Evolutionary conservation across 2,329 filamentous ascomycete species (phyloP).

Genomic region (Ceratocystis colombiana): DNA sequence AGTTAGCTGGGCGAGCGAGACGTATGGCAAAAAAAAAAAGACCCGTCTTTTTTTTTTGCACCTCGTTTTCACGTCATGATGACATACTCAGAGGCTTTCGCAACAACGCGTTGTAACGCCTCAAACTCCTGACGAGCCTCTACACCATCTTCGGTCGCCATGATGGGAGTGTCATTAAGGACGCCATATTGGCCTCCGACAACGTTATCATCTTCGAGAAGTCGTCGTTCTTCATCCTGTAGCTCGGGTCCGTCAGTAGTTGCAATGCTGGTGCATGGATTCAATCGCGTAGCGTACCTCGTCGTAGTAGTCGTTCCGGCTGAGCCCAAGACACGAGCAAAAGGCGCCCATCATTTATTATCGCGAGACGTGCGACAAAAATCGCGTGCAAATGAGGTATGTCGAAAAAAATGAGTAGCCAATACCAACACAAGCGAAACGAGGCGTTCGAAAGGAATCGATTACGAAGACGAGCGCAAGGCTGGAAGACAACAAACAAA

Average conservation of each 20-base stretch:
- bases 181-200: slow-evolving; percentile 51
- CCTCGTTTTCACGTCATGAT: background rate
- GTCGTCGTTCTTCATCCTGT: slow-evolving; percentile 49
- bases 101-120: slow-evolving; percentile 53
- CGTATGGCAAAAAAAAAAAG: background rate
- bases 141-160: slow-evolving; percentile 48
- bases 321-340: slow-evolving; percentile 24
- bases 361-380: background rate
- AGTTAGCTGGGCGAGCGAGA: slow-evolving; percentile 23
- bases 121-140: slow-evolving; percentile 56
- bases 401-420: background rate
- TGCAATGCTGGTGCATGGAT: background rate
- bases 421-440: background rate
- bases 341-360: slow-evolving; percentile 19
- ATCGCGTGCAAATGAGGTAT: background rate
- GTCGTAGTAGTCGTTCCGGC: slow-evolving; percentile 18
- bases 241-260: background rate
- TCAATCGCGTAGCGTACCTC: slow-evolving; percentile 15
- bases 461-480: too few species aligned
- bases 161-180: slow-evolving; percentile 48
- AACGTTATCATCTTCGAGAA: slow-evolving; percentile 52
- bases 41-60: slow-evolving; percentile 19
- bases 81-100: slow-evolving; percentile 53
- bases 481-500: too few species aligned
- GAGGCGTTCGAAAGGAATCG: too few species aligned